Evolutionary conservation across 306 rosid species (phyloP).

Genomic region (barrel medic (Medicago truncatula)): DNA sequence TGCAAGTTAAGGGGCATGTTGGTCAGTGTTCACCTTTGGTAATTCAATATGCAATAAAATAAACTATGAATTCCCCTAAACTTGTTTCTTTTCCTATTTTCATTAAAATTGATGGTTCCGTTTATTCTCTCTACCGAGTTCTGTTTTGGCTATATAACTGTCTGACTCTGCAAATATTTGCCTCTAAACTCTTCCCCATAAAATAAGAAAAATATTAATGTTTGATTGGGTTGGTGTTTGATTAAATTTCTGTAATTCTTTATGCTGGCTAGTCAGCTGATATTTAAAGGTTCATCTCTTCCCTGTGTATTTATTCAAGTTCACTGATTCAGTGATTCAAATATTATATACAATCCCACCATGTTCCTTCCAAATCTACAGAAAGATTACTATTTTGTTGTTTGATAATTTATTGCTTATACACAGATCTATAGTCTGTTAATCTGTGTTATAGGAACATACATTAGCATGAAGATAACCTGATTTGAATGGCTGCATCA

Average conservation of each 20-base stretch:
- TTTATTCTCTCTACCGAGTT: not conserved
- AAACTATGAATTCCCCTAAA: not conserved
- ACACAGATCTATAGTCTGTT: slow-evolving; percentile 14
- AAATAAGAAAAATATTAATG: not conserved
- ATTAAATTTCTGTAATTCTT: slow-evolving; percentile 6
- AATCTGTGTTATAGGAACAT: not conserved
- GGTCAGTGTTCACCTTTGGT: not conserved
- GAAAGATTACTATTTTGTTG: slow-evolving; percentile 21
- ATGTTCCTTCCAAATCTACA: slow-evolving; percentile 7
- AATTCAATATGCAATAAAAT: not conserved
- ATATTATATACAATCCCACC: slow-evolving; percentile 5
- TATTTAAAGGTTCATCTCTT: slow-evolving; percentile 22
- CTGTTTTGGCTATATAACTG: not conserved
- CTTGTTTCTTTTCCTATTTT: not conserved
- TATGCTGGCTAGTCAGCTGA: not conserved
- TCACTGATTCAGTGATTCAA: slow-evolving; percentile 9
- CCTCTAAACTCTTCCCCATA: not conserved
- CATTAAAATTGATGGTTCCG: not conserved
- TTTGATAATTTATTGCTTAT: slow-evolving; percentile 15
- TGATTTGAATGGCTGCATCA: not conserved
- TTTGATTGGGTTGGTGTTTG: not conserved
- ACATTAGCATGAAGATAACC: not conserved
- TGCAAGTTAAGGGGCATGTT: slow-evolving; percentile 12
- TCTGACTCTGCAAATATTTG: slow-evolving; percentile 6
- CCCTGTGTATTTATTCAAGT: not conserved